These are phyloP conservation scores for Avena insularis DNA, from an alignment of 176 grass and related monocot species.

Conservation along the genomic window DNA sequence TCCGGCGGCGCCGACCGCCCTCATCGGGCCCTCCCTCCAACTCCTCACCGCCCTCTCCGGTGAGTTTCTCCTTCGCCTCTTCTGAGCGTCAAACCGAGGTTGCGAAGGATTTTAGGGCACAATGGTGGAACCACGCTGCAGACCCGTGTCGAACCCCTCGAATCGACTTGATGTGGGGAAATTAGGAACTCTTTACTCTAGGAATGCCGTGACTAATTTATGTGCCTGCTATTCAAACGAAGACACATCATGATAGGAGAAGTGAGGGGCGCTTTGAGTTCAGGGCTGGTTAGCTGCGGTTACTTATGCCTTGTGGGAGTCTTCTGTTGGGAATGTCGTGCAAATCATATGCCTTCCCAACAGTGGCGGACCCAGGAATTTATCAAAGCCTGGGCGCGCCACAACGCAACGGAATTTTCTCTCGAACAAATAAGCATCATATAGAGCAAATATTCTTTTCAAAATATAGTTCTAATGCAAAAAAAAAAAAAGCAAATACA, in stretches of 20 bases:
- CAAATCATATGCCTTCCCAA: no score
- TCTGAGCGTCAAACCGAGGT: background rate
- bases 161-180: background rate
- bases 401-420: no score
- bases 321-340: background rate
- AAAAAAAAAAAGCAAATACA: no score
- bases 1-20: slow-evolving; percentile 53
- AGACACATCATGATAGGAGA: background rate
- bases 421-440: no score
- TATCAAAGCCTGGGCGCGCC: no score
- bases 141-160: background rate
- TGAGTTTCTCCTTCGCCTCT: slow-evolving; percentile 22
- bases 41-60: slow-evolving; percentile 66
- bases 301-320: slow-evolving; percentile 18
- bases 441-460: no score
- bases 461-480: no score
- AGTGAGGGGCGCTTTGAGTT: background rate
- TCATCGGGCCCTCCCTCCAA: slow-evolving; percentile 91
- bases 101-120: background rate
- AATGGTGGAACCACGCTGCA: background rate
- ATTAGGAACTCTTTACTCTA: background rate
- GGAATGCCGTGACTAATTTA: background rate
- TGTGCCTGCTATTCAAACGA: slow-evolving; percentile 10
- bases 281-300: background rate
- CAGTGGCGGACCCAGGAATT: no score